Base-by-base conservation (phyloP, 257 asterid species). In the Lithospermum erythrorhizon region DNA sequence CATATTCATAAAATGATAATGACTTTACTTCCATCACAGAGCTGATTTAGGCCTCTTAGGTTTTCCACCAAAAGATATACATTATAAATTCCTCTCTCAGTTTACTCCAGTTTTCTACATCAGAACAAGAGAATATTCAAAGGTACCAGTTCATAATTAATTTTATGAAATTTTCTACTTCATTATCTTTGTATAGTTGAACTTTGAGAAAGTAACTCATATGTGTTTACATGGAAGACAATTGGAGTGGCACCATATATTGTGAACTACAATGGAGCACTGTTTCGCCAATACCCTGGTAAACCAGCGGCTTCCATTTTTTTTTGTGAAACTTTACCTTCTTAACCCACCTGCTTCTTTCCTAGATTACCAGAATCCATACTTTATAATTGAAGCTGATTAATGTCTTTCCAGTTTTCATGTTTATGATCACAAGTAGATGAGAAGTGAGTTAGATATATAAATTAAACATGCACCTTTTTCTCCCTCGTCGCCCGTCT, bases 261-360 rank as follows among this genome's bases (percentile, higher is more conserved):
- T 37, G 90, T 88, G 81, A 88, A 91, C 81, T 91, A 91, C 61
- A 72, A 58, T 54, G 98, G 98, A 72, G 98, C 98, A 48, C 69
- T 91, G 64, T 86, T 91, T 69, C 94, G 94, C 57, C 94, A 87
- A 68, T 91, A 88, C 73, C 98, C 98, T 25, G 96, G 96, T 82
- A 65, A 76, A 2, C 49, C 18, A 14, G 1, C 49, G 5, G 49
- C 49, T 41, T 41, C 49, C 49, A 11, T 17, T 9, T 41, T 0
- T 11, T 41, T 41, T 11, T 13, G 49, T 41, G 49, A 14, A 41
- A 77, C 61, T 14, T 16, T 5, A 25, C 25, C 58, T 22, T n/a
- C n/a, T 70, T 51, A 19, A 62, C 25, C 41, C 21, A 9, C 20
- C 25, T 32, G 48, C 19, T 22, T 10, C 23, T 75, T 13, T 63